phyloP scores from a whole-genome alignment of 2,329 filamentous ascomycete genomes.

The Alternaria panax region DNA sequence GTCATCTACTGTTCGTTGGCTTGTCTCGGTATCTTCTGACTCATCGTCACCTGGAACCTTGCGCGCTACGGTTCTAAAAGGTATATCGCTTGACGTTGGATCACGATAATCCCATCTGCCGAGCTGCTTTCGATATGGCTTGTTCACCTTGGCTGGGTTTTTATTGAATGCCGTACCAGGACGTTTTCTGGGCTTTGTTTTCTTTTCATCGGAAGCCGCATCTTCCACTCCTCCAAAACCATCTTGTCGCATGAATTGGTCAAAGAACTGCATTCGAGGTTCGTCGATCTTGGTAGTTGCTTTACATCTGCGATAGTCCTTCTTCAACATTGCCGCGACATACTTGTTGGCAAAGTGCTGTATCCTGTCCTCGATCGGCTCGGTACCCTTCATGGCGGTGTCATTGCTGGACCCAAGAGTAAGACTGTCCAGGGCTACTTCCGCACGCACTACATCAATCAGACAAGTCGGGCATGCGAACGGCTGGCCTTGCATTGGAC shows the following conservation, averaged over 20 bases:
- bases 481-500: slow-evolving; percentile 5
- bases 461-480: slow-evolving; percentile 14
- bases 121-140: not conserved
- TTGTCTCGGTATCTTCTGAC: not conserved
- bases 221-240: slow-evolving; percentile 13
- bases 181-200: slow-evolving; percentile 6
- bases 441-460: slow-evolving; percentile 12
- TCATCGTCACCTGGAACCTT: not conserved
- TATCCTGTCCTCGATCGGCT: not conserved
- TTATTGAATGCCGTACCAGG: slow-evolving; percentile 5
- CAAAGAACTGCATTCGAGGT: slow-evolving; percentile 17
- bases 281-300: slow-evolving; percentile 14
- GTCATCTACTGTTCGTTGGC: not conserved
- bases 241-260: slow-evolving; percentile 16
- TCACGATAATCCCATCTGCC: slow-evolving; percentile 8
- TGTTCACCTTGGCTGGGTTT: slow-evolving; percentile 1
- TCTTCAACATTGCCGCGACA: slow-evolving; percentile 3
- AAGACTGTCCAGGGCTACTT: slow-evolving; percentile 16
- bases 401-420: slow-evolving; percentile 4
- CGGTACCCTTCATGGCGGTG: not conserved
- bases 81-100: not conserved
- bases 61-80: not conserved
- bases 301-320: slow-evolving; percentile 10
- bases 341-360: slow-evolving; percentile 8
- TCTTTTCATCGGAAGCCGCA: not conserved